A percentile compares a stretch with the other conserved stretches of the same genome.
Conservation (phyloP, 305 asterid species). For the Petunia hybrid region DNA sequence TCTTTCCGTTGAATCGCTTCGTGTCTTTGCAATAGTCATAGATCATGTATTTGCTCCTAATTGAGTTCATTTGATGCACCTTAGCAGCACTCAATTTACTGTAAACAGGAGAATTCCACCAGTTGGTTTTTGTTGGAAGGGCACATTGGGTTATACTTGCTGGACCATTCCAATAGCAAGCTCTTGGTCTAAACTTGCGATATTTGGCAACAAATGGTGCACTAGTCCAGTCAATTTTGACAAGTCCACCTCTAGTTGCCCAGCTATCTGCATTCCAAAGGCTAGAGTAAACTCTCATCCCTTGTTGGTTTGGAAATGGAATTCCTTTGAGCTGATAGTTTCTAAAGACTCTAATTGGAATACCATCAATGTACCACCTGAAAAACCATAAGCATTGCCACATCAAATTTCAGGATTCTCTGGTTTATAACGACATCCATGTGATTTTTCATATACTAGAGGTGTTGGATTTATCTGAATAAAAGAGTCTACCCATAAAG, state of each 20-base stretch:
- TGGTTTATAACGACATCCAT: too few relatives aligned
- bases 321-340: slow-evolving; percentile 56
- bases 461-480: too few relatives aligned
- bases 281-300: slow-evolving; percentile 73
- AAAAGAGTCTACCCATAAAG: too few relatives aligned
- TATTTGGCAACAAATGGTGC: slow-evolving; percentile 63
- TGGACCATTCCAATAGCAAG: slow-evolving; percentile 53
- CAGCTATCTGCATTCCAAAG: slow-evolving; percentile 85
- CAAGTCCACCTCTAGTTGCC: slow-evolving; percentile 89
- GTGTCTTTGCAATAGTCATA: slow-evolving; percentile 75
- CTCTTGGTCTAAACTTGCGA: slow-evolving; percentile 56
- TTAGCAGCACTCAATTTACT: slow-evolving; percentile 43
- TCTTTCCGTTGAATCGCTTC: slow-evolving; percentile 49
- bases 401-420: background rate
- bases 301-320: slow-evolving; percentile 61
- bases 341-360: slow-evolving; percentile 70
- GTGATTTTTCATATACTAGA: background rate
- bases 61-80: slow-evolving; percentile 46
- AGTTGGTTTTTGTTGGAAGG: slow-evolving; percentile 42
- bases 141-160: slow-evolving; percentile 44
- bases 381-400: slow-evolving; percentile 9
- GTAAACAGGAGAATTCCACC: slow-evolving; percentile 52
- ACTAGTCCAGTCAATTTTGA: slow-evolving; percentile 62
- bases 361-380: slow-evolving; percentile 76
- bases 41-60: slow-evolving; percentile 53